A percentile compares a stretch with the other conserved stretches of the same genome.
These are phyloP conservation scores for Triticum timopheevii DNA, from an alignment of 176 grass and related monocot species.

Conservation along the genomic window DNA sequence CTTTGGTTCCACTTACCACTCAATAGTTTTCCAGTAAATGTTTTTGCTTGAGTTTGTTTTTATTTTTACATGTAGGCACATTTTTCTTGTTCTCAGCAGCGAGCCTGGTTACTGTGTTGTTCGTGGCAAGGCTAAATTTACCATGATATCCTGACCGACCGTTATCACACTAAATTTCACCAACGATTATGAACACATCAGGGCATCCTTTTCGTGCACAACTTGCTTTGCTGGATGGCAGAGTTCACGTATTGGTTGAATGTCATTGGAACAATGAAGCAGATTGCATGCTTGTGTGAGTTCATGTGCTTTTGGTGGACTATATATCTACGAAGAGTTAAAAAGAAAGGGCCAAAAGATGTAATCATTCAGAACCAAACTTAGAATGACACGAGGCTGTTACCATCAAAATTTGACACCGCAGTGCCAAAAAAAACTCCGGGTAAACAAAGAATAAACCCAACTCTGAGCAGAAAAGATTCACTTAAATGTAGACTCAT, in stretches of 20 bases:
- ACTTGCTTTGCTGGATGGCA: neutral
- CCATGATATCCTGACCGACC: neutral
- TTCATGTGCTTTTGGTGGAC: neutral
- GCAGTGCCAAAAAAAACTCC: neutral
- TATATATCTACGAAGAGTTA: neutral
- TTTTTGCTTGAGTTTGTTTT: neutral
- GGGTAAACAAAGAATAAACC: neutral
- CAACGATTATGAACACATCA: neutral
- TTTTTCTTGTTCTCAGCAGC: slow-evolving; percentile 75
- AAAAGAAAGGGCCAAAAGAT: neutral
- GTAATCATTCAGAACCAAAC: neutral
- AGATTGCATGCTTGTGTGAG: neutral
- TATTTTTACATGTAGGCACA: slow-evolving; percentile 39
- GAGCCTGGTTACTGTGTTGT: slow-evolving; percentile 53
- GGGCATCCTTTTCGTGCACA: too few relatives aligned
- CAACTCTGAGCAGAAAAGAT: neutral
- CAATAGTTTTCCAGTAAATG: neutral
- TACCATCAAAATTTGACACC: neutral
- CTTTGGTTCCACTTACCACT: neutral
- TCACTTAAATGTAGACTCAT: neutral
- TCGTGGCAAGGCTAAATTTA: slow-evolving; percentile 43
- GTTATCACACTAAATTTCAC: neutral
- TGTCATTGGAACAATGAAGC: neutral
- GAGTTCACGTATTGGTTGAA: neutral
- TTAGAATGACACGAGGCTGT: neutral